phyloP scores from a whole-genome alignment of 1,139 yeast genomes.

The Zygoascus hellenicus region DNA sequence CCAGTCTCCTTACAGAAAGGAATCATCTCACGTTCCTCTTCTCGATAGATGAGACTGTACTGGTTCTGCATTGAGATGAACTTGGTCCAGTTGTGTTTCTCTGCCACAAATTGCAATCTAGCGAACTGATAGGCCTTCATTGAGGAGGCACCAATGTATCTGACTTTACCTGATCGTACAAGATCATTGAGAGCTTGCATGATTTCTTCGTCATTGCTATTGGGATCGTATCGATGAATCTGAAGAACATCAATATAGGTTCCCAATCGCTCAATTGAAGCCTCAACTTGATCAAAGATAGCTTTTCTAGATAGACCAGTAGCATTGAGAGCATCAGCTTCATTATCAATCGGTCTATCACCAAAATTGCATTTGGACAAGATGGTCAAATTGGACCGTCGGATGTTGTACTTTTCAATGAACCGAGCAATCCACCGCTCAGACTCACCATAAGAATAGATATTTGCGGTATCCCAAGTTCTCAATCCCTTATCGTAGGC shows the following conservation, averaged over 20 bases:
- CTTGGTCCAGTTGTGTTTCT: constrained; percentile 47
- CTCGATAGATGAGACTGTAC: constrained; percentile 52
- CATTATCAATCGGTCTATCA: constrained; percentile 26
- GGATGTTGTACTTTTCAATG: constrained; percentile 39
- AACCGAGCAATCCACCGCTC: constrained; percentile 43
- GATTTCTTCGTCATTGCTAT: constrained; percentile 44
- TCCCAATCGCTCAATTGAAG: constrained; percentile 50
- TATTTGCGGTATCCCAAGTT: constrained; percentile 51
- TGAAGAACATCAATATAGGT: constrained; percentile 76
- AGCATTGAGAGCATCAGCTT: constrained; percentile 27
- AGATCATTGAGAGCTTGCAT: constrained; percentile 52
- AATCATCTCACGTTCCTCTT: constrained; percentile 56
- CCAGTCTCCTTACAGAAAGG: constrained; percentile 46
- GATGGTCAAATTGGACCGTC: constrained; percentile 43
- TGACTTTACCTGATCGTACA: constrained; percentile 43
- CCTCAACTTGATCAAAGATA: constrained; percentile 46
- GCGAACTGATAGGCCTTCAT: constrained; percentile 44
- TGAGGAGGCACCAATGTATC: constrained; percentile 57
- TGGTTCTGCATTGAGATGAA: constrained; percentile 56
- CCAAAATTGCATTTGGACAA: constrained; percentile 38
- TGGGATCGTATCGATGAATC: constrained; percentile 52
- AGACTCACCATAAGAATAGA: constrained; percentile 43
- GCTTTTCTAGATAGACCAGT: constrained; percentile 49
- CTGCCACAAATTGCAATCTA: constrained; percentile 49
- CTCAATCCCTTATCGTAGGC: constrained; percentile 49